Percentiles rank a stretch among this genome's conserved stretches.
These are phyloP conservation scores for Termitomyces titanicus DNA, from an alignment of 768 basidiomycete species.

Conservation along the genomic window DNA sequence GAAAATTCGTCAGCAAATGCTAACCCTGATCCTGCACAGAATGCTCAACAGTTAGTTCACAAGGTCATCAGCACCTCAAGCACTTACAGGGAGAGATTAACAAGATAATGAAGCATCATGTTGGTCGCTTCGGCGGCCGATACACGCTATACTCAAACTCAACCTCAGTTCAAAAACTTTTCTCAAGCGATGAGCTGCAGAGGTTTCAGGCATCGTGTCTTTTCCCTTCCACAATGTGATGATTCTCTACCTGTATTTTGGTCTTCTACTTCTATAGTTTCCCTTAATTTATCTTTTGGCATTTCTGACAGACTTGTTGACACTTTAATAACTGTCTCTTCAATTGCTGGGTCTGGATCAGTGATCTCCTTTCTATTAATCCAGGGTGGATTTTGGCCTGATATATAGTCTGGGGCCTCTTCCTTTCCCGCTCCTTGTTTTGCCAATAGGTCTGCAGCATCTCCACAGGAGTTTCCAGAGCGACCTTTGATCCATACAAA, in stretches of 20 bases:
- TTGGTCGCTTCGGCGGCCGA: too few relatives aligned
- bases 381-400: background rate
- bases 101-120: too few relatives aligned
- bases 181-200: too few relatives aligned
- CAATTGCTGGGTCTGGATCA: background rate
- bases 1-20: too few relatives aligned
- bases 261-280: background rate
- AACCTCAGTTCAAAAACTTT: too few relatives aligned
- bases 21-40: too few relatives aligned
- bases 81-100: too few relatives aligned
- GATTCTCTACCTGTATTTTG: background rate
- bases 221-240: background rate
- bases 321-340: background rate
- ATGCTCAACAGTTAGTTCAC: too few relatives aligned
- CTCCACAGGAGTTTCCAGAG: background rate
- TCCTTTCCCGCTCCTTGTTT: background rate
- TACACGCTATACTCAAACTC: too few relatives aligned
- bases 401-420: background rate
- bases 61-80: too few relatives aligned
- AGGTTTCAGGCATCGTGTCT: background rate
- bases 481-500: background rate
- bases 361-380: background rate
- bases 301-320: background rate
- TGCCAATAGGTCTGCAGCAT: background rate
- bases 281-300: background rate